Percentiles rank a stretch among this genome's conserved stretches.
Evolutionary conservation across 2,329 filamentous ascomycete genomes (phyloP).

Genomic region (Pseudogymnoascus sp.): DNA sequence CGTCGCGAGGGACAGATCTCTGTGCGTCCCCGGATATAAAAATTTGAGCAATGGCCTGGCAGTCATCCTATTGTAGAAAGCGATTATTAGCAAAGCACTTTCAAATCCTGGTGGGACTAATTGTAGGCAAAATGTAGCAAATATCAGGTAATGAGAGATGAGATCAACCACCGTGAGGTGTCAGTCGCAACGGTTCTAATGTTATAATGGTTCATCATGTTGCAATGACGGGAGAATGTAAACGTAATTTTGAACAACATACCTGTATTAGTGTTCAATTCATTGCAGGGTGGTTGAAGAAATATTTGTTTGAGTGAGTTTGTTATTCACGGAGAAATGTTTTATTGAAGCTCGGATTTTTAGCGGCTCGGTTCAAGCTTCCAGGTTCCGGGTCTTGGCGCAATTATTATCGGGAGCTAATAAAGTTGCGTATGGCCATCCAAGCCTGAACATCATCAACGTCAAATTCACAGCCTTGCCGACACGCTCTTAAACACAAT

Average conservation of each 20-base stretch:
- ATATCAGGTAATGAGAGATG: constrained; percentile 44
- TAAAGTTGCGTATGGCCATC: constrained; percentile 7
- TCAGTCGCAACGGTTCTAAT: constrained; percentile 55
- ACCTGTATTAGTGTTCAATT: neutral
- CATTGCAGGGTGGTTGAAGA: constrained; percentile 10
- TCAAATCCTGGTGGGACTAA: neutral
- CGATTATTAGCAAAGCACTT: neutral
- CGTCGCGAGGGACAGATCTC: constrained; percentile 30
- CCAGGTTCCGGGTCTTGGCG: constrained; percentile 10
- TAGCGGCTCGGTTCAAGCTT: constrained; percentile 15
- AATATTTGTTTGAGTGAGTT: constrained; percentile 14
- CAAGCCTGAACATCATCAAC: constrained; percentile 11
- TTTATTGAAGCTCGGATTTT: constrained; percentile 19
- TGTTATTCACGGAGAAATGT: constrained; percentile 2
- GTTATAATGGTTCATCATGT: constrained; percentile 45
- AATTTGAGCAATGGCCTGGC: constrained; percentile 39
- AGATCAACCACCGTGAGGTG: constrained; percentile 45
- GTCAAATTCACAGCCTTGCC: constrained; percentile 6
- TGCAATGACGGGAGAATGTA: neutral
- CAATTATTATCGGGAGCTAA: constrained; percentile 8
- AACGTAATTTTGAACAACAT: neutral
- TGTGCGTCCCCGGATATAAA: constrained; percentile 48
- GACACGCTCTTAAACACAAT: neutral
- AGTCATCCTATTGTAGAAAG: constrained; percentile 35
- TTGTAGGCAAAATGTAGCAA: constrained; percentile 10